Evolutionary conservation across 129 eudicot genomes (phyloP), one percentile per base, ranked within the genome.

Genomic region (Tagetes erecta): DNA sequence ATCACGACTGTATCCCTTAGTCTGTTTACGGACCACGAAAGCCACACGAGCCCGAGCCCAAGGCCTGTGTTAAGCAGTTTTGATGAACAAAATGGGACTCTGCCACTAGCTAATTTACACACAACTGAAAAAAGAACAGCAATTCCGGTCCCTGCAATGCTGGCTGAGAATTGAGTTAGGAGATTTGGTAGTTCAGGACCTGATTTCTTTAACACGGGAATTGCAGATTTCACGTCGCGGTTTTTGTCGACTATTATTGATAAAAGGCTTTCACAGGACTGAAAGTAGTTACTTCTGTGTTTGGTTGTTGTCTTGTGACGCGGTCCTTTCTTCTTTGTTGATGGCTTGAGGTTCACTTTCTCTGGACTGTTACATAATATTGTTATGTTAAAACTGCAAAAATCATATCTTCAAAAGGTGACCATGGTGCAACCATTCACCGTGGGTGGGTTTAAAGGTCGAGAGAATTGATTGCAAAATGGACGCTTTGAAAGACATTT

Each of bases 11-110:
- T 88, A 70, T 88, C 86, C 84, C 98, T 79, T 71, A 90, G 81
- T 64, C 52, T 77, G 49, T 86, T 90, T 47, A 94, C 98, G 0
- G 90, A 92, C 87, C 87, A 88, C 2, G 98, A 88, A 27, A 94
- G 91, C 98, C 98, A 94, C 41, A 94, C 90, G 1, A 94, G 89
- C 30, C 98, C 97, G 2, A 94, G 59, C 14, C 97, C 98, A 34
- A 94, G 78, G 7, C 96, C 97, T 0, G 96, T 86, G 81, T 82
- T 88, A 68, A 85, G 58, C 27, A 86, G 66, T 76, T 86, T 88
- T 10, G 93, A 82, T 39, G 89, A 71, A 60, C 91, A 90, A 42
- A 90, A 88, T 1, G 91, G 91, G 30, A 76, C 85, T 35, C 85
- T 76, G 1, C 91, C 83, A 31, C 77, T 83, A 13, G 83, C 88